These are phyloP conservation scores for Platanthera zijinensis DNA, from an alignment of 106 monocot species.

Conservation along the genomic window DNA sequence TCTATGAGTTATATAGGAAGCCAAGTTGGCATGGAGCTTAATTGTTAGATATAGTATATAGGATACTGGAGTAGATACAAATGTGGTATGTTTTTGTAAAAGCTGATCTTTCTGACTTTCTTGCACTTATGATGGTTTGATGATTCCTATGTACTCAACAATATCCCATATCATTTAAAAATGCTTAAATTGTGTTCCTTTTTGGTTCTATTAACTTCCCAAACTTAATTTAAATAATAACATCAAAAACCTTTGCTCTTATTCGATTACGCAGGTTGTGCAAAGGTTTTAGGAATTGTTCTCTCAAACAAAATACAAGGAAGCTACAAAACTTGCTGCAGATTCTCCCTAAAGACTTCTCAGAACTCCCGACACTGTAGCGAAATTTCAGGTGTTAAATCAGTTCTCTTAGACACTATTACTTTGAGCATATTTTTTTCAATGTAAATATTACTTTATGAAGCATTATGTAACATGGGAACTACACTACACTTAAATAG, in stretches of 20 bases:
- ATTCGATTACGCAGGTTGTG: slow-evolving; percentile 56
- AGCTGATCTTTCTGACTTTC: too few species aligned
- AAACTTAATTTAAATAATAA: background rate
- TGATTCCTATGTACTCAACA: background rate
- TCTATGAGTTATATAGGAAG: too few species aligned
- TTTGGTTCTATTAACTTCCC: background rate
- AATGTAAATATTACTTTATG: background rate
- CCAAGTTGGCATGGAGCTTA: too few species aligned
- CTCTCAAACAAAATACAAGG: slow-evolving; percentile 96
- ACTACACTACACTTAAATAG: too few species aligned
- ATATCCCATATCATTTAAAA: background rate
- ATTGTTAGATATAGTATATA: too few species aligned
- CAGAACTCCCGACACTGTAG: slow-evolving; percentile 90
- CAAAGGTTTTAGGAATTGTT: slow-evolving; percentile 94
- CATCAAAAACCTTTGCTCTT: background rate
- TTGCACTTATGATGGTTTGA: background rate
- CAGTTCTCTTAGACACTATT: background rate
- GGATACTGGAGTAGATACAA: too few species aligned
- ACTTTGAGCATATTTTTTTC: background rate
- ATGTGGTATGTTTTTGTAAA: background rate
- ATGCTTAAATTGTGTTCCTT: background rate
- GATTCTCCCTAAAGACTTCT: slow-evolving; percentile 94
- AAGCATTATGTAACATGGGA: background rate
- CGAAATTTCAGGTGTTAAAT: slow-evolving; percentile 85
- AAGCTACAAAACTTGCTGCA: slow-evolving; percentile 97